Percentiles rank a stretch among this genome's conserved stretches.
Evolutionary conservation across 208 protist genomes (phyloP).

Genomic region (Trypanosoma boissoni): DNA sequence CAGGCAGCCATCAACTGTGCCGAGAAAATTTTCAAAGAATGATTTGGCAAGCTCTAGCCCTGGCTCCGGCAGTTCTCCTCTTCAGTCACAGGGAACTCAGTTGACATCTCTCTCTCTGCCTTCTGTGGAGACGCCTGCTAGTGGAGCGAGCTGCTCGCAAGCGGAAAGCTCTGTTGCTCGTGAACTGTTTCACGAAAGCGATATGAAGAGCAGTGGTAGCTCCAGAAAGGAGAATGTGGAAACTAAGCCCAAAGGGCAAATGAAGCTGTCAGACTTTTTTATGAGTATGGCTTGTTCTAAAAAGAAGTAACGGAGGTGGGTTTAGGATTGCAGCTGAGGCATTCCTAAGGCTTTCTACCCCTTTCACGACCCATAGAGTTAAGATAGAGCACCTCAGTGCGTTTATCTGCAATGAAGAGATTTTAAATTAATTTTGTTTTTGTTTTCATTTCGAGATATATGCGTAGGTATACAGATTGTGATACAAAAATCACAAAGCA

Average conservation of each 20-base stretch:
- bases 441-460: too few relatives aligned
- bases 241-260: conserved; percentile 35
- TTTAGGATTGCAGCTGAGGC: too few relatives aligned
- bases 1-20: not conserved
- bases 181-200: conserved; percentile 7
- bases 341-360: too few relatives aligned
- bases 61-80: not conserved
- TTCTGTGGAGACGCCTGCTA: not conserved
- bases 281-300: conserved; percentile 75
- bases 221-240: not conserved
- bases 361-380: too few relatives aligned
- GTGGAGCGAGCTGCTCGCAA: not conserved
- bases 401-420: not conserved
- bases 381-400: too few relatives aligned
- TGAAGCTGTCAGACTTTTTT: conserved; percentile 86
- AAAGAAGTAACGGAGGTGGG: conserved; percentile 20
- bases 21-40: not conserved
- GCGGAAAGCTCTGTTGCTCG: not conserved
- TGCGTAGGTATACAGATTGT: too few relatives aligned
- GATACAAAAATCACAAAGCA: too few relatives aligned
- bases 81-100: not conserved
- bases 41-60: not conserved
- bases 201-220: not conserved
- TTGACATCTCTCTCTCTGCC: not conserved
- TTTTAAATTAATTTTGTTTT: not conserved